Evolutionary conservation across 1,284 basidiomycete genomes (phyloP).

Genomic region (Tilletia caries): DNA sequence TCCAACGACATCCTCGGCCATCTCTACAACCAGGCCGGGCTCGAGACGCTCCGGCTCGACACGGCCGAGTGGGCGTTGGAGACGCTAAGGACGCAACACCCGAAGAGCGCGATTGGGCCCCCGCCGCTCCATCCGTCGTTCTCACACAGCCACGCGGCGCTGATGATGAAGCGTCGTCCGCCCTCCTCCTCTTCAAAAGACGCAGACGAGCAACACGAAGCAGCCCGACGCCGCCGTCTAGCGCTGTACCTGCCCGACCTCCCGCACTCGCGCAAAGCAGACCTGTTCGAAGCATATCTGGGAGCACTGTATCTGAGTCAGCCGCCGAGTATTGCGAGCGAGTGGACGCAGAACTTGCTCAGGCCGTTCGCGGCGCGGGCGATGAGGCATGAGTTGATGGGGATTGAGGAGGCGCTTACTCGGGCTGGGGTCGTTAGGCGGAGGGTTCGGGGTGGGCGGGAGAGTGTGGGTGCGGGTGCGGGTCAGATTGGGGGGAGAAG

Average conservation of each 20-base stretch:
- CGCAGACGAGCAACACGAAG: not conserved
- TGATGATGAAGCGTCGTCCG: too few species aligned
- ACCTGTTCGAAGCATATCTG: slow-evolving; percentile 9
- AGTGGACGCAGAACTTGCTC: slow-evolving; percentile 7
- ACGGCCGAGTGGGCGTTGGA: slow-evolving; percentile 4
- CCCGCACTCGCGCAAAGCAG: slow-evolving; percentile 4
- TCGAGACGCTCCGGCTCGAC: slow-evolving; percentile 3
- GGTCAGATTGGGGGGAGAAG: too few species aligned
- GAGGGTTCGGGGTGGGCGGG: not conserved
- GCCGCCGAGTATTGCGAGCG: not conserved
- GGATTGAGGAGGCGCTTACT: not conserved
- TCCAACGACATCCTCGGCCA: slow-evolving; percentile 13
- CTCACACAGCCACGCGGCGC: too few species aligned
- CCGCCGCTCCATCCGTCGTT: too few species aligned
- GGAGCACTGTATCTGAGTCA: not conserved
- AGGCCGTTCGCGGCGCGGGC: slow-evolving; percentile 7
- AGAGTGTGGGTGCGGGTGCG: too few species aligned
- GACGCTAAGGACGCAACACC: slow-evolving; percentile 1
- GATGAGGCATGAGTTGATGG: slow-evolving; percentile 9
- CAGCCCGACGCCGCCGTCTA: not conserved
- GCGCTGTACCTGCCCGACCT: not conserved
- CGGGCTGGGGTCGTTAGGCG: not conserved
- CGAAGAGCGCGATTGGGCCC: not conserved
- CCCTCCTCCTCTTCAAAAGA: not conserved
- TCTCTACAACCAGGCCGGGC: slow-evolving; percentile 4